Evolutionary conservation across 2,329 filamentous ascomycete genomes (phyloP).

Genomic region (Fusarium sp.): DNA sequence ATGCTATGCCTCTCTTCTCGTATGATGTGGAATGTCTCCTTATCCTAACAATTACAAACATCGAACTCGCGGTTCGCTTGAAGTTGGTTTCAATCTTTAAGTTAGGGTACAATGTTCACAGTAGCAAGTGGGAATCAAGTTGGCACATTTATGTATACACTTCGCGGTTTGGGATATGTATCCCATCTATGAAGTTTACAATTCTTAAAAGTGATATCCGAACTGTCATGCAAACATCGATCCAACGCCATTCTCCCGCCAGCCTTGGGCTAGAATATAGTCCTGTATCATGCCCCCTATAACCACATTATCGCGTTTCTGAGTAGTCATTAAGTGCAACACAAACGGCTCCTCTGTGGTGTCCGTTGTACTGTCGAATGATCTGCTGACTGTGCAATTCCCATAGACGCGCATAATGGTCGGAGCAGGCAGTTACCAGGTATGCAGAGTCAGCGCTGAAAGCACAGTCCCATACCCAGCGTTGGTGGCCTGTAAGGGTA

Average conservation of each 20-base stretch:
- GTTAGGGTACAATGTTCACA: too few species aligned
- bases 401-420: conserved; percentile 94
- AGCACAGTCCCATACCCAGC: conserved; percentile 98
- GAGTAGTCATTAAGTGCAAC: conserved; percentile 92
- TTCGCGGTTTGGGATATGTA: not conserved
- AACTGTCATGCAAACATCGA: conserved; percentile 31
- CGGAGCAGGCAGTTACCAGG: conserved; percentile 90
- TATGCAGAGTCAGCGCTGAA: conserved; percentile 95
- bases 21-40: too few species aligned
- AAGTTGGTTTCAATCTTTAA: too few species aligned
- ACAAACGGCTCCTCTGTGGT: conserved; percentile 91
- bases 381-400: conserved; percentile 88
- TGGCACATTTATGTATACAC: not conserved
- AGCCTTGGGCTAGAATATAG: conserved; percentile 21
- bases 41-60: too few species aligned
- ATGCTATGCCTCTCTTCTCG: not conserved
- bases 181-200: conserved; percentile 14
- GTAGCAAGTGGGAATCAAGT: not conserved
- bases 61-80: too few species aligned
- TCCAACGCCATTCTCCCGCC: conserved; percentile 44
- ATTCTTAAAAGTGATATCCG: conserved; percentile 18
- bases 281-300: conserved; percentile 22
- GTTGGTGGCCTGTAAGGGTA: conserved; percentile 88
- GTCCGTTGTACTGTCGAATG: conserved; percentile 94
- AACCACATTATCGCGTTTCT: conserved; percentile 60